These are phyloP conservation scores for Aspergillus brunneoviolaceus DNA, from an alignment of 2,329 filamentous ascomycete genomes.

Conservation along the genomic window DNA sequence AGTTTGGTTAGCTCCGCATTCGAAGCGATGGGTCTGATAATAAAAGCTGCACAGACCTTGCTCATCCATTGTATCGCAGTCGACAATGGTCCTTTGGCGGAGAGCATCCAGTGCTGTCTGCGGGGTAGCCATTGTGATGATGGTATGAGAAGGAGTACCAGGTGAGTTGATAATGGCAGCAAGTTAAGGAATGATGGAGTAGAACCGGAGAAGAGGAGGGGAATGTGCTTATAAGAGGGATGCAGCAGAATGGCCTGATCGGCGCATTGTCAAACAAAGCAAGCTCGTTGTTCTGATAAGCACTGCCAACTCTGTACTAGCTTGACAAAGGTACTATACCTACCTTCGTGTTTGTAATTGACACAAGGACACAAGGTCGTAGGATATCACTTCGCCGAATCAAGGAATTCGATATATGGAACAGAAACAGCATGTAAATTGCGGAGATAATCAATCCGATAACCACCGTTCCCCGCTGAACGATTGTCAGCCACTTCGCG, in stretches of 20 bases:
- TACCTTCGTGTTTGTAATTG: too few species aligned
- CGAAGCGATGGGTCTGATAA: not conserved
- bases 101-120: constrained; percentile 43
- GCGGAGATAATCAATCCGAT: too few species aligned
- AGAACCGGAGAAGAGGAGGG: not conserved
- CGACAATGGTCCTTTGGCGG: constrained; percentile 47
- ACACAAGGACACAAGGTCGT: too few species aligned
- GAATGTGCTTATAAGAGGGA: not conserved
- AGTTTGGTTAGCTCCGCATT: not conserved
- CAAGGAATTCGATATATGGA: too few species aligned
- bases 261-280: not conserved
- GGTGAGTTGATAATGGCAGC: not conserved
- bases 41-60: constrained; percentile 37
- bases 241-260: not conserved
- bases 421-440: too few species aligned
- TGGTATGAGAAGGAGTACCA: not conserved
- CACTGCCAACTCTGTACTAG: not conserved
- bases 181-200: not conserved
- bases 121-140: constrained; percentile 19
- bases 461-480: too few species aligned
- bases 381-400: too few species aligned
- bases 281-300: not conserved
- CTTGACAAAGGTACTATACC: too few species aligned
- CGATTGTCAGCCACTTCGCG: too few species aligned
- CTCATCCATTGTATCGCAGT: constrained; percentile 54